Conservation (phyloP, 2,329 filamentous ascomycete species). For the Penicillium sumatraense region DNA sequence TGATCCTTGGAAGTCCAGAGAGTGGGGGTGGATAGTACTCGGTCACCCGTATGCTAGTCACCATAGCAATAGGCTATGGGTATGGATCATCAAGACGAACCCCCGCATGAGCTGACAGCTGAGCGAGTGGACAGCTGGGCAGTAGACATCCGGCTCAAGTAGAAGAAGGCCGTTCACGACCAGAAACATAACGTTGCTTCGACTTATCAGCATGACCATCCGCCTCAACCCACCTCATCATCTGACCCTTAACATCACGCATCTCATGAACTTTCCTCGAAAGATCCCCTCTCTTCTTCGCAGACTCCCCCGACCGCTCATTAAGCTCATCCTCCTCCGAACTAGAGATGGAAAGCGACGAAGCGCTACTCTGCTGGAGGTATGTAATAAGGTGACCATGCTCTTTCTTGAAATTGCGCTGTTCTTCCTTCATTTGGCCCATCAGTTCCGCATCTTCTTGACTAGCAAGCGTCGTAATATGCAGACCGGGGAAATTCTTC, state of each 20-base stretch:
- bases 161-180: constrained; percentile 24
- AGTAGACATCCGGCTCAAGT: too few species aligned
- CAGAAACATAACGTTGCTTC: constrained; percentile 20
- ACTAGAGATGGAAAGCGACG: constrained; percentile 56
- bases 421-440: constrained; percentile 73
- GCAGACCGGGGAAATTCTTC: constrained; percentile 75
- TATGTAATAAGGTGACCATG: constrained; percentile 59
- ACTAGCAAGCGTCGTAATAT: constrained; percentile 75
- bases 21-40: too few species aligned
- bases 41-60: too few species aligned
- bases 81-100: too few species aligned
- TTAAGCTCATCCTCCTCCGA: constrained; percentile 65
- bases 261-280: constrained; percentile 38
- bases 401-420: constrained; percentile 74
- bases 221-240: constrained; percentile 41
- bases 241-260: constrained; percentile 42
- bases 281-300: constrained; percentile 34
- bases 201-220: constrained; percentile 29
- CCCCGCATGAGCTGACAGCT: too few species aligned
- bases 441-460: constrained; percentile 72
- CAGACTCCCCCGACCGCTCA: constrained; percentile 32
- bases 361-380: constrained; percentile 54
- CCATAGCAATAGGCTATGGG: too few species aligned
- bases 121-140: too few species aligned
- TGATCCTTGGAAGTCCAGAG: too few species aligned